Percentiles rank a stretch among this genome's conserved stretches.
Conservation (phyloP, 495 filamentous ascomycete genomes). For the Trichoderma reesei region DNA sequence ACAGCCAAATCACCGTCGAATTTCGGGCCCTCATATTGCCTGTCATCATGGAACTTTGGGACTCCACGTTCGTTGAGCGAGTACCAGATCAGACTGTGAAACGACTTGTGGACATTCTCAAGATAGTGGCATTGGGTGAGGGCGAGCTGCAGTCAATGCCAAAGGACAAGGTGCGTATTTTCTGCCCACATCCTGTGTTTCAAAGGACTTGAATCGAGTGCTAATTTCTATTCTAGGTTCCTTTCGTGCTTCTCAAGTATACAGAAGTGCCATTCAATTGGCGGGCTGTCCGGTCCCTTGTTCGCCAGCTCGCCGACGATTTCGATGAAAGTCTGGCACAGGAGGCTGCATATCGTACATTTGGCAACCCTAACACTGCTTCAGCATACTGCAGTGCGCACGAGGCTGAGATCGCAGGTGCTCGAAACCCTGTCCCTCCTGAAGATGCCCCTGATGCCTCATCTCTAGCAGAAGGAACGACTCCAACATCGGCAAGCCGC, state of each 20-base stretch:
- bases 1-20: constrained; percentile 78
- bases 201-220: constrained; percentile 28
- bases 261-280: constrained; percentile 21
- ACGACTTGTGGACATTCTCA: constrained; percentile 73
- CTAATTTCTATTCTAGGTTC: constrained; percentile 11
- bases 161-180: constrained; percentile 35
- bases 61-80: constrained; percentile 68
- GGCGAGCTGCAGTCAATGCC: constrained; percentile 56
- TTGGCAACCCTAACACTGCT: constrained; percentile 49
- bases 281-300: constrained; percentile 31
- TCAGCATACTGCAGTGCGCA: constrained; percentile 66
- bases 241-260: constrained; percentile 18
- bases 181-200: constrained; percentile 12
- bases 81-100: constrained; percentile 65
- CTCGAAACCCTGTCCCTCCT: constrained; percentile 55
- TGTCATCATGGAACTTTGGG: constrained; percentile 70
- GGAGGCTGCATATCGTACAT: constrained; percentile 79
- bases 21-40: constrained; percentile 76
- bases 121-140: constrained; percentile 66
- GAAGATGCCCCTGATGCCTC: constrained; percentile 34
- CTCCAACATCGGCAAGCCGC: not conserved
- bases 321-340: constrained; percentile 49
- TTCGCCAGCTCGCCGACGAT: constrained; percentile 34
- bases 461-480: not conserved
- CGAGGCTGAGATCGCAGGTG: constrained; percentile 26